Evolutionary conservation across 1,139 yeast genomes (phyloP), one percentile per base, ranked within the genome.

Genomic region (Entelexis paramagnoliae): DNA sequence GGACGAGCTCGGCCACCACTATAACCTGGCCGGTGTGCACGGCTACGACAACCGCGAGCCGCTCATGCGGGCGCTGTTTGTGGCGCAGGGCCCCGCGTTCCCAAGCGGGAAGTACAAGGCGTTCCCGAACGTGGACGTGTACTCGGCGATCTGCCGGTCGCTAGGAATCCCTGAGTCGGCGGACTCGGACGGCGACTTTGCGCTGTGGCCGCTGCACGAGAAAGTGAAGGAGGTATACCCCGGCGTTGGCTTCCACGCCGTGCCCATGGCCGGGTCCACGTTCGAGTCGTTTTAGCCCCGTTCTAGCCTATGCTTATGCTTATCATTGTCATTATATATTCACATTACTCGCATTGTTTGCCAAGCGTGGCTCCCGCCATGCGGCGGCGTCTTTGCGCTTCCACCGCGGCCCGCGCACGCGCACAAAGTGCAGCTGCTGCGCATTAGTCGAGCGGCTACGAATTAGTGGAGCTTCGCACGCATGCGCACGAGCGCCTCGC

Each of bases 41-140:
- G 96, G 96, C 0, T 88, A 85, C 63, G 79, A 83, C 63, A 83
- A 82, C 62, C 74, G 81, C 0, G 88, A 82, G 58, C 73, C 82
- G 7, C 69, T 86, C 53, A 87, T 88, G 95, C 71, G 95, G 52
- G 89, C 95, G 0, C 62, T 85, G 14, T 89, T 89, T 64, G 62
- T 86, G 43, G 95, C 83, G 0, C 66, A 75, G 8, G 97, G 97
- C 0, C 96, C 96, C 1, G 84, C 76, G 63, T 87, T 87, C 66
- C 63, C 66, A 17, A 24, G 46, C 0, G 62, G 61, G 11, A 53
- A 48, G 51, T 66, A 83, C 28, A 65, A 70, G 55, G 95, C 96
- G 2, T 84, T 89, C 62, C 70, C 72, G 8, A 89, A 87, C 64
- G 72, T 76, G 10, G 86, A 86, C 56, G 74, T 89, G 9, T 89